These are phyloP conservation scores for Rhizoclosmatium sp. DNA, from an alignment of 192 early-diverging fungal genomes.

Conservation along the genomic window DNA sequence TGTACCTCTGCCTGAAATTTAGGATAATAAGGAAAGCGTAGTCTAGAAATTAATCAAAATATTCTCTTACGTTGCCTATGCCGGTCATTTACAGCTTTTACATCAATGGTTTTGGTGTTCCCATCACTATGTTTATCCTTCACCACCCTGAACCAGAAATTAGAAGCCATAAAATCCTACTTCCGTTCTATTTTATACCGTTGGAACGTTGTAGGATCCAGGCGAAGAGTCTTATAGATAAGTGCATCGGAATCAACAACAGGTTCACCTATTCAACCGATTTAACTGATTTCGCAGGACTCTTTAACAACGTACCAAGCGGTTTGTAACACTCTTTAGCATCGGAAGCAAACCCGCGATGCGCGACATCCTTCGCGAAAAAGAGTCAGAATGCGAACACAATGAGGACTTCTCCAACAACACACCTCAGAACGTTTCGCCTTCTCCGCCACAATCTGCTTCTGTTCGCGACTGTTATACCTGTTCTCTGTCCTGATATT, in stretches of 20 bases:
- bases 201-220: constrained; percentile 48
- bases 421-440: constrained; percentile 20
- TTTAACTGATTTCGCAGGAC: background rate
- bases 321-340: constrained; percentile 59
- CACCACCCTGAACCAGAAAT: background rate
- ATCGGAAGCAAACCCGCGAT: constrained; percentile 57
- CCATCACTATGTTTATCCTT: constrained; percentile 24
- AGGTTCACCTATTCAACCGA: constrained; percentile 42
- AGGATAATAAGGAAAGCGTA: background rate
- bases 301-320: constrained; percentile 39
- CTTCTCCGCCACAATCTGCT: constrained; percentile 29
- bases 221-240: constrained; percentile 45
- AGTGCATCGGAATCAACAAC: constrained; percentile 53
- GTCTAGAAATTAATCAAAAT: constrained; percentile 8
- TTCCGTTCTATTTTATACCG: background rate
- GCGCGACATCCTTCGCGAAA: constrained; percentile 39
- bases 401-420: too few relatives aligned
- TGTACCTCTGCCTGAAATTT: constrained; percentile 35
- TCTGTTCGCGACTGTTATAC: constrained; percentile 40
- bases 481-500: constrained; percentile 45
- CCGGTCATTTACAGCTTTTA: constrained; percentile 35
- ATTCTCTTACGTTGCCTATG: constrained; percentile 27
- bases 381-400: too few relatives aligned
- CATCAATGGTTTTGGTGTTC: constrained; percentile 28
- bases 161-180: background rate